Evolutionary conservation across 2,329 filamentous ascomycete genomes (phyloP), one percentile per base, ranked within the genome.

Genomic region (Aspergillus viridinutans): DNA sequence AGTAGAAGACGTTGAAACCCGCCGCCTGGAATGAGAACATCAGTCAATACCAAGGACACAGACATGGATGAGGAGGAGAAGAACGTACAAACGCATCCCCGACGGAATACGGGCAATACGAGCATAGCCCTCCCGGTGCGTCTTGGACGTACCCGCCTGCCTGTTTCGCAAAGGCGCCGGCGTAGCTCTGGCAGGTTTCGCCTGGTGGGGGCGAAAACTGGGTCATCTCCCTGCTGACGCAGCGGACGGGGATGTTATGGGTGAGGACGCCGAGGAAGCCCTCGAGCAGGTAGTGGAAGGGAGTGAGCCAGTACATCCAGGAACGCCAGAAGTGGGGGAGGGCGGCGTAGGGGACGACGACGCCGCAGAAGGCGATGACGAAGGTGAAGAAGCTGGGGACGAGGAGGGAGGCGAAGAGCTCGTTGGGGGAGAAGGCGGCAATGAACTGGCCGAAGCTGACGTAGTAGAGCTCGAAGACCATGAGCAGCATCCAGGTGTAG

Each of bases 321-420:
- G 72, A 72, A 14, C 79, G 75, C 89, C 89, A 92, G 72, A 91
- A 91, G 0, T 71, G 64, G 8, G 85, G 82, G 23, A 92, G 79
- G 26, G 81, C 79, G 0, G 65, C 65, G 61, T 87, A 90, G 0
- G 88, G 88, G 0, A 91, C 88, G 4, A 90, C 77, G 1, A 92
- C 87, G 60, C 89, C 89, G 64, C 88, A 91, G 76, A 92, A 92
- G 1, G 82, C 83, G 8, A 90, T 80, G 2, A 90, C 76, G 43
- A 85, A 89, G 26, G 86, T 81, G 74, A 90, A 88, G 72, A 89
- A 88, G 3, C 88, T 69, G 0, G 88, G 87, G 0, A 89, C 85
- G 0, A 89, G 76, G 0, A 89, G 72, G 3, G 83, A 86, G 1
- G 86, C 87, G 20, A 89, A 78, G 3, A 88, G 74, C 58, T 86